phyloP scores from a whole-genome alignment of 768 basidiomycete species.

The Tylopilus balloui region DNA sequence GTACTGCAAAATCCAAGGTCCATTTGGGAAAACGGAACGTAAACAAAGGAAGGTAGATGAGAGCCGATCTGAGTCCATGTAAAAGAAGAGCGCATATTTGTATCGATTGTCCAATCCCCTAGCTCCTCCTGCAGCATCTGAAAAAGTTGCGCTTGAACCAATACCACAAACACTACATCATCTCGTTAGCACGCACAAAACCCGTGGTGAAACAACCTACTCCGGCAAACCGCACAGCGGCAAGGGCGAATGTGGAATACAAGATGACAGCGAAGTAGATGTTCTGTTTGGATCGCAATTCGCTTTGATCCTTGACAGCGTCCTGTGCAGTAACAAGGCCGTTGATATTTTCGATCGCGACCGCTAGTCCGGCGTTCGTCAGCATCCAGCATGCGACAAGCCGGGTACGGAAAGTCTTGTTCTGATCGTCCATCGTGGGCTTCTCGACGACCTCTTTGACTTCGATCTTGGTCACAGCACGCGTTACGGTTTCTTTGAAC shows the following conservation, averaged over 20 bases:
- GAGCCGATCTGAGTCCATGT: conserved; percentile 24
- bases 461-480: conserved; percentile 74
- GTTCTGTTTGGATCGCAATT: conserved; percentile 46
- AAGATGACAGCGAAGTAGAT: conserved; percentile 75
- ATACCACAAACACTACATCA: conserved; percentile 68
- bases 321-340: conserved; percentile 46
- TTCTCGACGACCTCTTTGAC: conserved; percentile 66
- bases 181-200: conserved; percentile 3
- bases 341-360: conserved; percentile 73
- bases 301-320: conserved; percentile 36
- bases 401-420: conserved; percentile 90
- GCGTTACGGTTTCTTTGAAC: conserved; percentile 89
- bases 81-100: conserved; percentile 17
- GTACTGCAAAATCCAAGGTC: conserved; percentile 24
- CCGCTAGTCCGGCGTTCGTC: conserved; percentile 61
- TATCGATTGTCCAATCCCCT: conserved; percentile 16
- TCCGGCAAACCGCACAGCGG: conserved; percentile 69
- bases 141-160: conserved; percentile 81
- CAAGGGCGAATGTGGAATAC: conserved; percentile 72
- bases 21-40: conserved; percentile 12
- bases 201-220: conserved; percentile 41
- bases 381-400: conserved; percentile 83
- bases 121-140: conserved; percentile 75
- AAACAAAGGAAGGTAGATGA: conserved; percentile 33
- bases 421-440: conserved; percentile 83